Evolutionary conservation across 768 basidiomycete species (phyloP), one percentile per base, ranked within the genome.

Genomic region (Strobilomyces dryophilus): DNA sequence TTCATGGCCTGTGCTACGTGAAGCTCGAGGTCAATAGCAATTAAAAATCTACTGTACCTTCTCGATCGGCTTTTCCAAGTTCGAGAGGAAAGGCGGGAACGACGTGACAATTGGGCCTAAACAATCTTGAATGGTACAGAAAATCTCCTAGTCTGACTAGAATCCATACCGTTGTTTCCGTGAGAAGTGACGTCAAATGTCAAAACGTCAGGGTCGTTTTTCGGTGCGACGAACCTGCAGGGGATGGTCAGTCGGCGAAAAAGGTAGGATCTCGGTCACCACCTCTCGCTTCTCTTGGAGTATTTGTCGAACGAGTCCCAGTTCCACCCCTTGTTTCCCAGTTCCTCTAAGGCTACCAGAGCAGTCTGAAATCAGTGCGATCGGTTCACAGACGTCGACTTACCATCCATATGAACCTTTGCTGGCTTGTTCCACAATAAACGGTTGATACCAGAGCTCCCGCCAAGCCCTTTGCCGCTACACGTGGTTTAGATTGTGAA

Each of bases 251-350:
- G 18, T 11, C 3, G 6, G 24, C 15, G 3, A 15, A 10, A 15
- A 36, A 41, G 18, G 8, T 14, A 5, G 14, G 4, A 6, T 26
- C 24, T 6, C 15, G 12, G 14, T 14, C 35, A 44, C 4, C 15
- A 44, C 49, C 49, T 51, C 34, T 51, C 49, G 49, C 49, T 51
- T 36, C 34, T 36, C 34, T 44, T 51, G n/a, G 49, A 51, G 26
- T 44, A 51, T 24, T 51, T 51, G 49, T 14, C 24, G 26, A 51
- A 44, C 42, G 49, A 51, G n/a, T 36, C 26, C 49, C 49, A 51
- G 34, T 51, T 51, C 49, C 49, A 51, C 5, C 42, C 34, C n/a
- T 27, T 21, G 24, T 51, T 51, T 29, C 49, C 42, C 24, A 44
- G 15, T n/a, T 51, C n/a, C 34, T 51, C 49, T 15, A 51, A 51